Evolutionary conservation across 2,329 filamentous ascomycete species (phyloP).

Genomic region (Ciborinia camelliae): DNA sequence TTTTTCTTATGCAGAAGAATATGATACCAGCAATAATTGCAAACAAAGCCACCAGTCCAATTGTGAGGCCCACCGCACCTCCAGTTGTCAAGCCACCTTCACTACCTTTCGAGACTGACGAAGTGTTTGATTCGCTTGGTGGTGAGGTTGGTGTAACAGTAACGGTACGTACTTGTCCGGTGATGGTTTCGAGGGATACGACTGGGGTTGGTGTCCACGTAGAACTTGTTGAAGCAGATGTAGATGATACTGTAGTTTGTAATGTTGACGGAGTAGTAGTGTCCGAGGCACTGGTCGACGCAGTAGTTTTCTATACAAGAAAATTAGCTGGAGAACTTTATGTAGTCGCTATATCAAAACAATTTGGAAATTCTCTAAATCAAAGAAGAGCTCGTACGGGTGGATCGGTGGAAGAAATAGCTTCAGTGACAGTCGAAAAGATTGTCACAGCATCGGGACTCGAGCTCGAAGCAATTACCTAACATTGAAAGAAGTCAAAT

Average conservation of each 20-base stretch:
- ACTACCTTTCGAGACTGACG: conserved; percentile 25
- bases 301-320: conserved; percentile 3
- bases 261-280: conserved; percentile 8
- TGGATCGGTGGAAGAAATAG: conserved; percentile 7
- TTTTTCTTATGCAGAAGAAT: conserved; percentile 46
- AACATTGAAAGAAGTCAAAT: conserved; percentile 36
- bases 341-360: neutral
- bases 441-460: conserved; percentile 19
- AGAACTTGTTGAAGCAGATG: conserved; percentile 25
- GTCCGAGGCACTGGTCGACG: conserved; percentile 9
- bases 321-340: conserved; percentile 12
- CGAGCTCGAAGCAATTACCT: conserved; percentile 32
- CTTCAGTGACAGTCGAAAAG: conserved; percentile 14
- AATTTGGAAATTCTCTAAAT: neutral
- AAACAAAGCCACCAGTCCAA: conserved; percentile 49
- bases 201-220: conserved; percentile 40
- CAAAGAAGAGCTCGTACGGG: conserved; percentile 40
- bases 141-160: conserved; percentile 48
- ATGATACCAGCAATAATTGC: conserved; percentile 40
- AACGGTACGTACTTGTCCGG: conserved; percentile 54
- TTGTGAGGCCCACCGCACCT: conserved; percentile 50
- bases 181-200: conserved; percentile 51
- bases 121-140: conserved; percentile 27
- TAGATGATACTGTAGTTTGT: conserved; percentile 17
- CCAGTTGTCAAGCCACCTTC: conserved; percentile 44